A percentile compares a stretch with the other conserved stretches of the same genome.
Conservation (phyloP, 768 basidiomycete species). For the Udeniomyces megalosporus region DNA sequence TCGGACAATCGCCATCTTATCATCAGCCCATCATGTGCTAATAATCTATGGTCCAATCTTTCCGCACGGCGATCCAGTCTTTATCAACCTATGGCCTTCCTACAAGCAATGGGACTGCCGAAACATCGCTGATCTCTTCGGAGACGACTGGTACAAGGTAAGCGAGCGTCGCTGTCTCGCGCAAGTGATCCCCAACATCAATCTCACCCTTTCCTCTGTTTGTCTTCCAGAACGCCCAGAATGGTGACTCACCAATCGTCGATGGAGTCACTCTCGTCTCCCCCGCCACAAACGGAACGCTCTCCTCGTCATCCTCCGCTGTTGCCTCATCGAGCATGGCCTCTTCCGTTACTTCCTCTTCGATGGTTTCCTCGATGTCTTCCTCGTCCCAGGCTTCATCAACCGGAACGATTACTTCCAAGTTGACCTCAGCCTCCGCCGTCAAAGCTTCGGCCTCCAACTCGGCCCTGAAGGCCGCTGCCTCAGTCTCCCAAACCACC, state of each 20-base stretch:
- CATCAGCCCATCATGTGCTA: slow-evolving; percentile 44
- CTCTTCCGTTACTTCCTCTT: neutral
- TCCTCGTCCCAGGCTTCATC: no score
- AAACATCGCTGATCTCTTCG: neutral
- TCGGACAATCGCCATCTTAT: neutral
- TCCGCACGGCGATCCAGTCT: no score
- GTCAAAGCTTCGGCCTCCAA: neutral
- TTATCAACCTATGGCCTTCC: slow-evolving; percentile 12
- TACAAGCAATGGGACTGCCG: slow-evolving; percentile 4
- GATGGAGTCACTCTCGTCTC: slow-evolving; percentile 14
- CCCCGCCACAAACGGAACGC: neutral
- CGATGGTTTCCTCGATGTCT: neutral
- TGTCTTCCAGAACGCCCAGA: slow-evolving; percentile 26
- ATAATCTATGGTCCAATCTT: neutral
- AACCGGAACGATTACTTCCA: no score
- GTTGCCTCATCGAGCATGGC: neutral
- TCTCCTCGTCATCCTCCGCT: neutral
- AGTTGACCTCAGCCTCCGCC: slow-evolving; percentile 9
- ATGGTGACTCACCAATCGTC: slow-evolving; percentile 18
- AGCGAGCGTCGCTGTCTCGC: no score
- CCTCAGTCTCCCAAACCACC: no score
- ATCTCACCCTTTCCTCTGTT: slow-evolving; percentile 18
- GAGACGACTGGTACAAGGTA: neutral
- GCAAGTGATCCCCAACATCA: slow-evolving; percentile 22
- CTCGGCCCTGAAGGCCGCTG: neutral